A percentile compares a stretch with the other conserved stretches of the same genome.
phyloP scores from a whole-genome alignment of 495 filamentous ascomycete genomes.

The Hyaloscypha hepaticicola region DNA sequence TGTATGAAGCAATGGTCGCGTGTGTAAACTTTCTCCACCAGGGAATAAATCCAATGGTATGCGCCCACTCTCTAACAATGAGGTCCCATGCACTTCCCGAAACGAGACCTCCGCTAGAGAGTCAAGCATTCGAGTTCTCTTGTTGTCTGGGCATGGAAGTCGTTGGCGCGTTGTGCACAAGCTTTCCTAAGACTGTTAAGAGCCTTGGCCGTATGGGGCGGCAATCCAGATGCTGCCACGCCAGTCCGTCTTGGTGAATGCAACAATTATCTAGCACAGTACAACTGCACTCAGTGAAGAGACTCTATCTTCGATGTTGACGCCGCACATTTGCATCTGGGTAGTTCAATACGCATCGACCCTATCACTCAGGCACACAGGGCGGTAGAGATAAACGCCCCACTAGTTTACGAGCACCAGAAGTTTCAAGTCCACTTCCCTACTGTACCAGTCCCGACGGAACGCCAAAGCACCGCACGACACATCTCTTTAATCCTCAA shows the following conservation, averaged over 20 bases:
- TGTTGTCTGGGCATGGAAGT: neutral
- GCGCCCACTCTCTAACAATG: neutral
- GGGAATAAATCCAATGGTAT: neutral
- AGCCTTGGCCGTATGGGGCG: neutral
- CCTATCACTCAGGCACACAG: no score
- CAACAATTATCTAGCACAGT: neutral
- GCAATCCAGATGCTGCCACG: neutral
- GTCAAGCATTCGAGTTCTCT: neutral
- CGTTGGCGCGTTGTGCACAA: neutral
- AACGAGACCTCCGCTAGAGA: neutral
- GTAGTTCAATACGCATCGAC: no score
- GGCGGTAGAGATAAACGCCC: no score
- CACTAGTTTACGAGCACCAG: neutral
- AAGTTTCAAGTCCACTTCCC: no score
- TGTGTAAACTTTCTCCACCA: neutral
- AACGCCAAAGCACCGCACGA: conserved; percentile 3
- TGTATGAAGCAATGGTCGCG: neutral
- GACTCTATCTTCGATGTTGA: no score
- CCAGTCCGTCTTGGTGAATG: neutral
- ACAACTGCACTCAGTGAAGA: neutral
- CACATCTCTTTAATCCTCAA: neutral
- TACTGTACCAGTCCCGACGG: no score
- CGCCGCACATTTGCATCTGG: no score
- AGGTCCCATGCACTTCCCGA: neutral
- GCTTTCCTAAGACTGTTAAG: neutral